Base-by-base conservation (phyloP, 2,329 filamentous ascomycete genomes). In the Xylaria sp. region DNA sequence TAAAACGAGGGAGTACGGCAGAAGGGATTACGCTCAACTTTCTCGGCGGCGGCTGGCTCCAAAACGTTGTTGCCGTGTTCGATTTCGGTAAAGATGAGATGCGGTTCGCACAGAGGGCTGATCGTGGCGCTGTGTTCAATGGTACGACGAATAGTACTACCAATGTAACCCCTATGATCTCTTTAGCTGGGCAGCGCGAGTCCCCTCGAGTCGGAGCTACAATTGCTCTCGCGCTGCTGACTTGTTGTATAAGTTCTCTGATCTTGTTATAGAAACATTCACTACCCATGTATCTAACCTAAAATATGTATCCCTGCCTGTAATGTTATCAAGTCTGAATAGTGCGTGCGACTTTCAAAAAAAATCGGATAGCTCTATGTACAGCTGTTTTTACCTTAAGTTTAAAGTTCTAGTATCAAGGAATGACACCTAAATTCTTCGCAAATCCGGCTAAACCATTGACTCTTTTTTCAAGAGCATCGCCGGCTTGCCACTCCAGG, bases 61-160 rank as follows among this genome's bases (percentile, higher is more conserved):
- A 62, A 29, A 62, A 44, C 18, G 37, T 54, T 23, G 35, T 62
- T 32, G 48, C 60, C 12, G 50, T 50, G 16, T 64, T 64, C 6
- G 62, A 64, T 18, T 59, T 64, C 18, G 60, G 60, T 13, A 54
- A 54, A 18, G 35, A 64, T 27, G 62, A 64, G 42, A 64, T 64
- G 62, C 53, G 54, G 42, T 64, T 64, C n/a, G 44, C 62, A 23
- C 62, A 6, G 23, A 64, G 62, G 23, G 53, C 42, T 9, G 60
- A 27, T n/a, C 25, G 12, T 37, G 37, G 37, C 16, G 16, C 32
- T 23, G 12, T 25, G 48, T 54, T 12, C 18, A 54, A 54, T 55
- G 13, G 35, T 18, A 32, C 25, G 3, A 53, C 23, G 48, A 61
- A 40, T 32, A 8, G 21, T 23, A 62, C 48, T 44, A 18, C 21